Conservation (phyloP, 202 grass and related monocot genomes). For the Carex arenaria region DNA sequence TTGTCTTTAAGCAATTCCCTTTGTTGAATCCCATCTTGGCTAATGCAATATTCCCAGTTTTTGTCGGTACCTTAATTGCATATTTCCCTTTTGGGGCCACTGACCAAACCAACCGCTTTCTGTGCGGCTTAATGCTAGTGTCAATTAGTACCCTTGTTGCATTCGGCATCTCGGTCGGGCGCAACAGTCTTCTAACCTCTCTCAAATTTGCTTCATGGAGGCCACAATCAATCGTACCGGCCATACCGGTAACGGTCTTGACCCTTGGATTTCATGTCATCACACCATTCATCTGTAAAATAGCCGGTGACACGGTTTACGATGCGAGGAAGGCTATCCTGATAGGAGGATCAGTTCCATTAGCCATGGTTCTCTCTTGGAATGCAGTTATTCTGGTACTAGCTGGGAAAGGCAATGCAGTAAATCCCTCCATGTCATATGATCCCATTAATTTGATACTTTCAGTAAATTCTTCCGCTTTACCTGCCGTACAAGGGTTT, state of each 20-base stretch:
- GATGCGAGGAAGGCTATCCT: conserved; percentile 69
- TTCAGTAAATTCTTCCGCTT: conserved; percentile 66
- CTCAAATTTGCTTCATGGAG: conserved; percentile 46
- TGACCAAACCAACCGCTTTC: conserved; percentile 53
- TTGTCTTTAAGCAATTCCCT: conserved; percentile 49
- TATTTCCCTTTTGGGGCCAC: conserved; percentile 79
- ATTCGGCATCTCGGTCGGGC: conserved; percentile 52
- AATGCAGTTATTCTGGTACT: conserved; percentile 73
- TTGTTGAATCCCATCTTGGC: conserved; percentile 28
- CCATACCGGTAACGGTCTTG: conserved; percentile 66
- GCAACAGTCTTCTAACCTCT: conserved; percentile 50
- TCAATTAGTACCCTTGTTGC: conserved; percentile 61
- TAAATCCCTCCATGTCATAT: conserved; percentile 29
- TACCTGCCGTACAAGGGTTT: conserved; percentile 71
- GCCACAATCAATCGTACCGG: conserved; percentile 37
- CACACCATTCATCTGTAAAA: conserved; percentile 83
- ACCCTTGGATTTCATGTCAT: conserved; percentile 82
- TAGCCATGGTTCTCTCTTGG: conserved; percentile 79
- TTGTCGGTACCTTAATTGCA: conserved; percentile 46
- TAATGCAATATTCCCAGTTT: conserved; percentile 55
- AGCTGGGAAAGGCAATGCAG: conserved; percentile 23
- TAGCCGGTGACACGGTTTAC: conserved; percentile 59
- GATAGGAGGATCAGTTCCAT: conserved; percentile 59
- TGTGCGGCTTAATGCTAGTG: conserved; percentile 59
- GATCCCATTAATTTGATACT: conserved; percentile 82